Base-by-base conservation (phyloP, 768 basidiomycete species). In the Lactifluus echinatus region DNA sequence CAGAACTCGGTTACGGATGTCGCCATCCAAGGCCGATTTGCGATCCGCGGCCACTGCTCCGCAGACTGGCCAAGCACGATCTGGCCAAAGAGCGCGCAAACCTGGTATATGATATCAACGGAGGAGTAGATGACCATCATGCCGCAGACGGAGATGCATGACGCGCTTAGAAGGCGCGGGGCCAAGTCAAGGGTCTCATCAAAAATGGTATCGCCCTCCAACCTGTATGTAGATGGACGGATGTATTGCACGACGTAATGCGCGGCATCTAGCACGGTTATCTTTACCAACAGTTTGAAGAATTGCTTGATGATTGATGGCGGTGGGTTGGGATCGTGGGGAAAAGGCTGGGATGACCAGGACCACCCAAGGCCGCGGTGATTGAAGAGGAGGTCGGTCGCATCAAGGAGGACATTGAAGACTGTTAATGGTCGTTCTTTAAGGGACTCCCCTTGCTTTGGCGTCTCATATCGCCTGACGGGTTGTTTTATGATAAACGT, bases 1-100 rank as follows among this genome's bases (percentile, higher is more conserved):
- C 75, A 76, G 56, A 76, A 73, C 23, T 76, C 70, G 17, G 57
- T 52, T 2, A 76, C 59, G 5, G 75, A 76, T 1, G 68, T 71
- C 7, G 76, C 53, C 8, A 36, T 12, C 72, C 72, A 77, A 0
- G 76, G 75, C 1, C 61, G 50, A 2, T 71, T 64, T 29, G 71
- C 72, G 21, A 67, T 47, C 2, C 71, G 75, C 0, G 75, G 76
- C 68, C 74, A 75, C 44, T 66, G 64, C 3, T 57, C 47, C 2
- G 69, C 64, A 0, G 68, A 61, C 43, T 73, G 70, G 31, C 67
- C 57, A 4, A 76, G 48, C 3, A 74, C 19, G 31, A 67, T 48
- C 31, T 73, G 44, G 33, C 67, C 64, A 8, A 62, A 12, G 28
- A 72, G 43, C 10, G 65, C 67, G 19, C 57, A 53, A 53, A 68